These are phyloP conservation scores for Ogataea nonfermentans DNA, from an alignment of 805 yeast species.

Conservation along the genomic window DNA sequence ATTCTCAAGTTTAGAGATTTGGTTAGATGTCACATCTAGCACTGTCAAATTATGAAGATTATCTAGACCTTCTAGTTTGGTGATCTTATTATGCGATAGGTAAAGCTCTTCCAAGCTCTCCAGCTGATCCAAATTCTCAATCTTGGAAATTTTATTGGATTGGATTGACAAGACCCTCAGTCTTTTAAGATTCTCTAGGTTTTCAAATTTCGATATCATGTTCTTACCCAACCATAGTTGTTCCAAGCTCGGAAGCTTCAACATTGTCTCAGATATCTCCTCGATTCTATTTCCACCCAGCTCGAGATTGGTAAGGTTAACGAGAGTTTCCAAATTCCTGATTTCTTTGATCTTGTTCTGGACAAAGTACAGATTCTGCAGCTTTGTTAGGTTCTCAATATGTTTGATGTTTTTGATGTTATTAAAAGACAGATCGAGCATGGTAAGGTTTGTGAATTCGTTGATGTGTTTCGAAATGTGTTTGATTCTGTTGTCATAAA, in stretches of 20 bases:
- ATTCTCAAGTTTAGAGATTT: slow-evolving; percentile 58
- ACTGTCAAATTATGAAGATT: slow-evolving; percentile 63
- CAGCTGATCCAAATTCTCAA: slow-evolving; percentile 78
- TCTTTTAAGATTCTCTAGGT: slow-evolving; percentile 56
- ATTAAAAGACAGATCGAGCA: slow-evolving; percentile 84
- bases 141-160: slow-evolving; percentile 71
- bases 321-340: slow-evolving; percentile 58
- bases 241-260: slow-evolving; percentile 52
- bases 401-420: slow-evolving; percentile 84
- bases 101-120: slow-evolving; percentile 80
- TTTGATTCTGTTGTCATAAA: slow-evolving; percentile 87
- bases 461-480: slow-evolving; percentile 75
- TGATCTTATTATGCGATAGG: slow-evolving; percentile 78
- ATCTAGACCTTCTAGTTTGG: slow-evolving; percentile 74
- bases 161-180: slow-evolving; percentile 83
- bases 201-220: slow-evolving; percentile 61
- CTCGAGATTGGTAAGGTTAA: slow-evolving; percentile 66
- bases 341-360: slow-evolving; percentile 82
- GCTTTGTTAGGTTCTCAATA: slow-evolving; percentile 55
- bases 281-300: slow-evolving; percentile 85
- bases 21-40: slow-evolving; percentile 80
- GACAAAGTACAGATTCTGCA: slow-evolving; percentile 77
- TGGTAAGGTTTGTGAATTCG: slow-evolving; percentile 53
- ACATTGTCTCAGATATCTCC: slow-evolving; percentile 53
- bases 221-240: slow-evolving; percentile 95